Evolutionary conservation across 305 asterid genomes (phyloP).

Genomic region (Ajuga reptans): DNA sequence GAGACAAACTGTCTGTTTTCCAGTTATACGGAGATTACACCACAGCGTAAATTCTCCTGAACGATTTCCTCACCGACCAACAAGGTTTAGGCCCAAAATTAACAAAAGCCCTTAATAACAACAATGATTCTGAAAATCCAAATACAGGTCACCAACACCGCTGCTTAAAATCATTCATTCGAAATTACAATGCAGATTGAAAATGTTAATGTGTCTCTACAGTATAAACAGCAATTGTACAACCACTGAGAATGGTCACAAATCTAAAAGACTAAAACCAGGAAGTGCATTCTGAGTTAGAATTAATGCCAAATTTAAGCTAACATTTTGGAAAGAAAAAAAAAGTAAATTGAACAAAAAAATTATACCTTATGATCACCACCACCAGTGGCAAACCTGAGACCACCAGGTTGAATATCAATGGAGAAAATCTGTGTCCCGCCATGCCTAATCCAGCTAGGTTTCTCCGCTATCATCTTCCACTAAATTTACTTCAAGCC

Average conservation of each 20-base stretch:
- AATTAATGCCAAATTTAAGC: neutral
- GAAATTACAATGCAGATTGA: neutral
- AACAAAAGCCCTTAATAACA: neutral
- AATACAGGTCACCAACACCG: neutral
- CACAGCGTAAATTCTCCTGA: no score
- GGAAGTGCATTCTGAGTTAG: constrained; percentile 5
- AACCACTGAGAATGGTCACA: neutral
- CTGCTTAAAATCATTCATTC: neutral
- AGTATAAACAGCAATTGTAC: neutral
- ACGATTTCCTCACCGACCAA: no score
- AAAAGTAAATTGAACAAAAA: neutral
- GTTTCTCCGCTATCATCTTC: constrained; percentile 74
- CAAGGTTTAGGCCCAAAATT: neutral
- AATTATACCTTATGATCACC: constrained; percentile 64
- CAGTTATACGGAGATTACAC: no score
- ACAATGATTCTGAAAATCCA: neutral
- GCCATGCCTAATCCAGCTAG: constrained; percentile 66
- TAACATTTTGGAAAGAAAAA: neutral
- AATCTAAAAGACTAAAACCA: neutral
- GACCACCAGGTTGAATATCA: constrained; percentile 82
- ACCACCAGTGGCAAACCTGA: constrained; percentile 79
- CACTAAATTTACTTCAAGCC: constrained; percentile 7
- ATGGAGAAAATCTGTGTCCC: constrained; percentile 73
- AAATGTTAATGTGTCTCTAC: neutral
- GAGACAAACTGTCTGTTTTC: no score